Conservation (phyloP, 2,329 filamentous ascomycete genomes). For the Cercospora zeae-maydis region DNA sequence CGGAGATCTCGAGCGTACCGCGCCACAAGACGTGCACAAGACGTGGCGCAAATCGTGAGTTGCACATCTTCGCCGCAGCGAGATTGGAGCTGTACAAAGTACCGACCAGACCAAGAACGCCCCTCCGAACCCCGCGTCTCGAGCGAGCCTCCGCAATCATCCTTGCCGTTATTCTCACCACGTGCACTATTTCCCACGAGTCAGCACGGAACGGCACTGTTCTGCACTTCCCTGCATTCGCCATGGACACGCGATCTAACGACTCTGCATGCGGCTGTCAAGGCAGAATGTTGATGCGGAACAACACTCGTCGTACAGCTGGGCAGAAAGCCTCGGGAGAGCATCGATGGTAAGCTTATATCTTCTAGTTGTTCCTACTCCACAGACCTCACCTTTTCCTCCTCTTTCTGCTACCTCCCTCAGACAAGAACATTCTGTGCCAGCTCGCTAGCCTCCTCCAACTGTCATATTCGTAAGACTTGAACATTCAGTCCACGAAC, state of each 20-base stretch:
- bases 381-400: not conserved
- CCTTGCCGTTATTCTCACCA: not conserved
- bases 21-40: not conserved
- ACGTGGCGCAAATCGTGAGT: not conserved
- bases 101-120: not conserved
- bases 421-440: not conserved
- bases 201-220: not conserved
- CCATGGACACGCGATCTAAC: not conserved
- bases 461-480: not conserved
- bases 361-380: not conserved
- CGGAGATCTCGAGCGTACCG: not conserved
- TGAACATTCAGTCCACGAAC: not conserved
- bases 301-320: not conserved
- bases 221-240: not conserved
- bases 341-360: not conserved
- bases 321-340: not conserved
- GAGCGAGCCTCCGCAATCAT: not conserved
- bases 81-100: not conserved
- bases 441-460: not conserved
- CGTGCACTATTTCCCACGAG: not conserved
- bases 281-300: not conserved
- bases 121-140: not conserved
- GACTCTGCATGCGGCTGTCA: conserved; percentile 6
- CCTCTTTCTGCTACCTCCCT: not conserved
- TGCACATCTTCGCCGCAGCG: not conserved